Evolutionary conservation across 1,139 yeast genomes (phyloP).

Genomic region (Hansenula lynferdii): DNA sequence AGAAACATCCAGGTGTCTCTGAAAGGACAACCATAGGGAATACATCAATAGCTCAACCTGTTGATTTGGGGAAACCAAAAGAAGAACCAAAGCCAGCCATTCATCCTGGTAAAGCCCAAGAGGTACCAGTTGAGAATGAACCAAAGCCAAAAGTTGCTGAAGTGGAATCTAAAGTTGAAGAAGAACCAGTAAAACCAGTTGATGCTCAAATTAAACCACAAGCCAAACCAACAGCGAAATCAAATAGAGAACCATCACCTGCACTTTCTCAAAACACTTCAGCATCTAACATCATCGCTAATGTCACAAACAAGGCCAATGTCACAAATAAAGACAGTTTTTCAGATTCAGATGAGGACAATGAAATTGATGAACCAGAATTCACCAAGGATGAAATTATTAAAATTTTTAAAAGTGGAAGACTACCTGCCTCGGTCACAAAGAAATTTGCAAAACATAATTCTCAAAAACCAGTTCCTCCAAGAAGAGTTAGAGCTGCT

Average conservation of each 20-base stretch:
- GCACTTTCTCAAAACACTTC: not conserved
- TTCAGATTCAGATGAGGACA: slow-evolving; percentile 19
- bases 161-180: not conserved
- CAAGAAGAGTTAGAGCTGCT: slow-evolving; percentile 22
- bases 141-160: not conserved
- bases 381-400: slow-evolving; percentile 17
- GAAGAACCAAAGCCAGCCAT: not conserved
- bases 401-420: slow-evolving; percentile 21
- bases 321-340: slow-evolving; percentile 12
- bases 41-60: not conserved
- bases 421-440: slow-evolving; percentile 27
- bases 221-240: not conserved
- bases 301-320: not conserved
- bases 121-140: too few relatives aligned
- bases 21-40: not conserved
- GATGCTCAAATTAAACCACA: not conserved
- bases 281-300: not conserved
- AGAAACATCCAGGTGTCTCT: not conserved
- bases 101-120: not conserved
- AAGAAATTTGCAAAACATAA: slow-evolving; percentile 28
- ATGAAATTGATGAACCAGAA: slow-evolving; percentile 8
- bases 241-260: not conserved
- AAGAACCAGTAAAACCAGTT: too few relatives aligned
- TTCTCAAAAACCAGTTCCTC: slow-evolving; percentile 24
- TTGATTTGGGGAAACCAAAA: not conserved